A percentile compares a stretch with the other conserved stretches of the same genome.
phyloP scores from a whole-genome alignment of 192 early-diverging fungal species.

The Coemansia guatemalensis region DNA sequence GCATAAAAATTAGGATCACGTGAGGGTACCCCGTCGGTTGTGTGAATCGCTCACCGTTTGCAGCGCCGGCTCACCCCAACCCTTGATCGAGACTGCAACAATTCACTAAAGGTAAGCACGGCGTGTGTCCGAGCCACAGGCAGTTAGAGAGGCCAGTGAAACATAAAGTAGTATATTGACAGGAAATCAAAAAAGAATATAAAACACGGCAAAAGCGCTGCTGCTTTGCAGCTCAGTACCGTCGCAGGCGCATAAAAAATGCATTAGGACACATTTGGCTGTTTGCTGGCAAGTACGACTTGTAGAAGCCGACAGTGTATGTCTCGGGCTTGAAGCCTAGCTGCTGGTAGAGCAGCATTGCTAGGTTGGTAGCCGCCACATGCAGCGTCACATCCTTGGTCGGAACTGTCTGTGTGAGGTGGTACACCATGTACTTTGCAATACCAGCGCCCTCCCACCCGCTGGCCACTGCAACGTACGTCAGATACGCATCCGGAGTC shows the following conservation, averaged over 20 bases:
- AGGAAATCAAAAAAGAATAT: not conserved
- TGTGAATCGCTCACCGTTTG: not conserved
- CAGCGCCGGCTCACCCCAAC: no score
- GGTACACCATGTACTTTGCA: constrained; percentile 81
- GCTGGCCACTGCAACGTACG: constrained; percentile 79
- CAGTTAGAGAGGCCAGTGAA: not conserved
- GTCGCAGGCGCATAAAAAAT: constrained; percentile 78
- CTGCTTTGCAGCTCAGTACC: constrained; percentile 44
- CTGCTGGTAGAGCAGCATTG: constrained; percentile 91
- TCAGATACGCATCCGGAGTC: constrained; percentile 88
- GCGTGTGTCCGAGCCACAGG: not conserved
- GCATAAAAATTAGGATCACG: not conserved
- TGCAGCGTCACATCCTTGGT: constrained; percentile 88
- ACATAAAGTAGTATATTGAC: not conserved
- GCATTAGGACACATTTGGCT: constrained; percentile 80
- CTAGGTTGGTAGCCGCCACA: constrained; percentile 88
- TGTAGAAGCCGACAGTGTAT: constrained; percentile 88
- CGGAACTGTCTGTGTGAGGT: constrained; percentile 72
- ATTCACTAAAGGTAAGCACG: not conserved
- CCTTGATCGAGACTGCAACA: not conserved
- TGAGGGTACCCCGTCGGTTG: not conserved
- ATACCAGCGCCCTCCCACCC: constrained; percentile 87
- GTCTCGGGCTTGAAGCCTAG: constrained; percentile 95
- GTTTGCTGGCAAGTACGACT: constrained; percentile 76
- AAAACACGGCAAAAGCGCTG: not conserved